Base-by-base conservation (phyloP, 2,329 filamentous ascomycete species). In the Trichoderma simmonsii region DNA sequence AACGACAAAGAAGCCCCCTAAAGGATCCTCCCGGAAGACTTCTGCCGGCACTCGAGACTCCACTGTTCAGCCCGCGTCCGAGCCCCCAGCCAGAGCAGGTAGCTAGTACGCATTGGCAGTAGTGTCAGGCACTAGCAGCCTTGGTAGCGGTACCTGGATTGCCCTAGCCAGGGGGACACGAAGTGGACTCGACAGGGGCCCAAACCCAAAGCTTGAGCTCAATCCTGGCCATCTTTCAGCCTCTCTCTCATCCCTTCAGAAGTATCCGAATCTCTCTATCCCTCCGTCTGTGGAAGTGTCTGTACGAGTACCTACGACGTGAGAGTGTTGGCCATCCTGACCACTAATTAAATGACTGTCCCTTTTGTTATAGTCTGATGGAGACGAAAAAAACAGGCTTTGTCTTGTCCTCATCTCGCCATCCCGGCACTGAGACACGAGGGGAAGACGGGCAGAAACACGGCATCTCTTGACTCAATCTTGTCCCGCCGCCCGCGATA, bases 21-120 rank as follows among this genome's bases (percentile, higher is more conserved):
- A 24, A 54, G 28, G 36, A 57, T 28, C 56, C 65, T 48, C 54
- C 54, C 65, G 65, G 65, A 60, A 68, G 65, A 57, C 30, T 43
- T 28, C 62, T 64, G 62, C 62, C 62, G 62, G 48, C 30, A 54
- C 63, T 48, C 39, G 62, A 64, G 24, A 51, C 66, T 62, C 66
- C 66, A 62, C 66, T 70, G 56, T 54, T 70, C 57, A 70, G 57
- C 66, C 66, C 57, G 66, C 57, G 66, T 60, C 64, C 51, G 21
- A 57, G 24, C 8, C 39, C 26, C 56, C 26, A 24, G 56, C 34
- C 24, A 39, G 15, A 34, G 24, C 36, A 21, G 28, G 36, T 62
- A 60, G 39, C 39, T 36, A 62, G 28, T 36, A 51, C 66, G 11
- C 56, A 32, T 48, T 9, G 18, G 28, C 66, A n/a, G 51, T 61